Evolutionary conservation across 1,284 basidiomycete species (phyloP), one percentile per base, ranked within the genome.

Genomic region (Papiliotrema laurentii): DNA sequence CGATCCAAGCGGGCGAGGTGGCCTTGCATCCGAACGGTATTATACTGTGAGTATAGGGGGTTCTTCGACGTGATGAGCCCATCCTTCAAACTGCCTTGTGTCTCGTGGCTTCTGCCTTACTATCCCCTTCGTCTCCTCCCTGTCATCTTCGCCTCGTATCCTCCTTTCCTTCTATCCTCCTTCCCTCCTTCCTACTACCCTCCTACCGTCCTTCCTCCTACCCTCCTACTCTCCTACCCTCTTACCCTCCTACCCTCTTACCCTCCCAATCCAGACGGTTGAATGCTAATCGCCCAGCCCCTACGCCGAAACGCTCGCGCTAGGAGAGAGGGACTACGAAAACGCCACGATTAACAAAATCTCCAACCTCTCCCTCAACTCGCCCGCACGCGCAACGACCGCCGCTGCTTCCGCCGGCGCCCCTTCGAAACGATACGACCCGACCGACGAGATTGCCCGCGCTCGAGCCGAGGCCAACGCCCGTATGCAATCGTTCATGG

Each of bases 31-130:
- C 43, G 9, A 65, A 56, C 38, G 50, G 55, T 1, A 49, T 67
- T 13, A 55, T 61, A 33, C 41, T 71, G 69, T 71, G 49, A 63
- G 69, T 64, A n/a, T n/a, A n/a, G n/a, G n/a, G n/a, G n/a, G n/a
- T n/a, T n/a, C n/a, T n/a, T n/a, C n/a, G n/a, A n/a, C n/a, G n/a
- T n/a, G n/a, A n/a, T n/a, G n/a, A n/a, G n/a, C n/a, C n/a, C n/a
- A n/a, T n/a, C n/a, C n/a, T n/a, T n/a, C n/a, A n/a, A n/a, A n/a
- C n/a, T n/a, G n/a, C n/a, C n/a, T n/a, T n/a, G n/a, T n/a, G n/a
- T n/a, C n/a, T n/a, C n/a, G n/a, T n/a, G n/a, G n/a, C n/a, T n/a
- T n/a, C n/a, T n/a, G n/a, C n/a, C n/a, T n/a, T n/a, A n/a, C n/a
- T n/a, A n/a, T n/a, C n/a, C n/a, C n/a, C n/a, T n/a, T n/a, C n/a